Evolutionary conservation across 2,329 filamentous ascomycete genomes (phyloP), one percentile per base, ranked within the genome.

Genomic region (Alternaria sp.): DNA sequence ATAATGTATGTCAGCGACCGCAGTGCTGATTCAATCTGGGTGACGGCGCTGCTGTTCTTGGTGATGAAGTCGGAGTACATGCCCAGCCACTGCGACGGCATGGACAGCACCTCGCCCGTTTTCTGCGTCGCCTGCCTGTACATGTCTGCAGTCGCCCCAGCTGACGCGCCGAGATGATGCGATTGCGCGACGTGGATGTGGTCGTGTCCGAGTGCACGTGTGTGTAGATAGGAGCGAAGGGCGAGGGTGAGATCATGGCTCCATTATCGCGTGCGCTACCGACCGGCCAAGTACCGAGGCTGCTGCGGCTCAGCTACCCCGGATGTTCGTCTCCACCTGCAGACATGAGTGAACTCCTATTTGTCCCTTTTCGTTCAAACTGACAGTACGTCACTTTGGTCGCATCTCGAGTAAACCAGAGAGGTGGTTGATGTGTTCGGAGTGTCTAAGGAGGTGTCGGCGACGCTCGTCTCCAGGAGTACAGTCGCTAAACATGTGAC

Each of bases 1-100:
- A 98, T 96, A 69, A 99, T 93, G 79, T 99, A 99, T 51, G 95
- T 97, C 68, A 99, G 83, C 26, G 93, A 97, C 43, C 96, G 89
- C 76, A 99, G 83, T 13, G 93, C 93, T 67, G 93, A 96, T 83
- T 99, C 96, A 67, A 99, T 95, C 83, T 97, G 94, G 53, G 93
- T 93, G 57, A 99, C 93, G 63, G 96, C 93, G 75, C 93, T 91
- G 65, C 93, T 90, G 80, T 99, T 99, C 83, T 95, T 96, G 66
- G 92, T 91, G 83, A 99, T 95, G 82, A 98, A 97, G 68, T 96
- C 90, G 74, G 90, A 89, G 81, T 97, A 97, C 82, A 89, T 87
- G 68, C 85, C 82, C 57, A 93, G 83, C 88, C 88, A 92, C 79
- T 85, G 85, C 25, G 89, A 85, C 52, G 90, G 88, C 72, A 89